phyloP scores from a whole-genome alignment of 1,139 yeast species.

The Lodderomyces metapsilosis region DNA sequence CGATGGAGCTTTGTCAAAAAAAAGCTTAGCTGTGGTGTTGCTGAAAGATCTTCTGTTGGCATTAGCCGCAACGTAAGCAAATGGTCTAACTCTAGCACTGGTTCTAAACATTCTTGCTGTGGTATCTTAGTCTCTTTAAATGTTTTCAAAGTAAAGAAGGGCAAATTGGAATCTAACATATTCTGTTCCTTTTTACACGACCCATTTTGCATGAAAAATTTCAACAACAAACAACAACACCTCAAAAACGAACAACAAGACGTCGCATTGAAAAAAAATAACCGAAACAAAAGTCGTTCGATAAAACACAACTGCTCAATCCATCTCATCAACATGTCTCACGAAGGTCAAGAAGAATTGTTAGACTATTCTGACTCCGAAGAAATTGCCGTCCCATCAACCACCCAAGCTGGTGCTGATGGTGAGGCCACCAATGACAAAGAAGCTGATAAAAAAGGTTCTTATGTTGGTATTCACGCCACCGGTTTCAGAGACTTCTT shows the following conservation, averaged over 20 bases:
- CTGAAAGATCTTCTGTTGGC: conserved; percentile 1
- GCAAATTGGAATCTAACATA: no score
- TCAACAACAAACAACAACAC: background rate
- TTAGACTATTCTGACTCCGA: conserved; percentile 98
- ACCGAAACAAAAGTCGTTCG: no score
- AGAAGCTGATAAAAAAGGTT: conserved; percentile 86
- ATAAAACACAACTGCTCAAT: background rate
- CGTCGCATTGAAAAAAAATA: conserved; percentile 1
- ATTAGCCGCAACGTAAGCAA: background rate
- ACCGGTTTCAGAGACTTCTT: conserved; percentile 98
- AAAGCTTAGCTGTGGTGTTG: conserved; percentile 3
- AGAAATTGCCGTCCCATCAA: conserved; percentile 80
- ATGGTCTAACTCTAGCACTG: background rate
- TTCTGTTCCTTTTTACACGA: conserved; percentile 2
- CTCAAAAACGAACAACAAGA: no score
- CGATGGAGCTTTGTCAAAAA: conserved; percentile 9
- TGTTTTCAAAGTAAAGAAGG: no score
- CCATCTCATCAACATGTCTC: conserved; percentile 47
- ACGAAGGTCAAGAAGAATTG: conserved; percentile 99
- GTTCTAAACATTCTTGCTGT: conserved; percentile 5
- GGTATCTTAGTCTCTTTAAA: no score
- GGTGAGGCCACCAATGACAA: conserved; percentile 47
- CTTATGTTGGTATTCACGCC: conserved; percentile 96
- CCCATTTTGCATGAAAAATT: conserved; percentile 4
- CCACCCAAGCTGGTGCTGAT: conserved; percentile 38